Base-by-base conservation (phyloP, 2,329 filamentous ascomycete species). In the Venturia asperata region DNA sequence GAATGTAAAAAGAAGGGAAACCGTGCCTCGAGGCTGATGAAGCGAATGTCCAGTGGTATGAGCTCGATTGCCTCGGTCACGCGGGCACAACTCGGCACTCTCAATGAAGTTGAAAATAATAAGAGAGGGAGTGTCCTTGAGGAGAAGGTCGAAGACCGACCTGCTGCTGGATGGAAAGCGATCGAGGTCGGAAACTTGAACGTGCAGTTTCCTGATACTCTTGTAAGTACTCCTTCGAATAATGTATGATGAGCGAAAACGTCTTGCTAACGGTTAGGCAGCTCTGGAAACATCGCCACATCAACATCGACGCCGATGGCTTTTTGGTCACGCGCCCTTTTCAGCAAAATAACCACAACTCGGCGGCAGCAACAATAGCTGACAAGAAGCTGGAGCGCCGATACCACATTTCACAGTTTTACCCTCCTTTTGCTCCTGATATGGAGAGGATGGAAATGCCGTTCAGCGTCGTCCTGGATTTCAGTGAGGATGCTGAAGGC, bases 181-280 rank as follows among this genome's bases (percentile, higher is more conserved):
- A 81, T 90, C 3, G 87, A 88, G 67, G 83, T 96, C 75, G 91
- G 92, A 61, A 91, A 97, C 72, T 88, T 99, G 68, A 97, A 99
- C 71, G 90, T 97, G 13, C 94, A 99, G 74, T 97, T 99, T 74
- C 94, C 94, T 0, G 93, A 97, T 73, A 96, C 91, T 64, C 82
- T 99, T 60, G 80, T 81, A 74, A 72, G 79, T 72, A 61, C n/a
- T 37, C 11, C 43, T 10, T 67, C n/a, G 24, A 37, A 19, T 10
- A 15, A 34, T 21, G 27, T 39, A 1, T 55, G 45, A 1, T 55
- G 45, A 5, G 34, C 10, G n/a, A 17, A 17, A n/a, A 49, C 9
- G 62, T 19, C 21, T 39, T 49, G 34, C 34, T 66, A 34, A 65
- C 21, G 2, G 13, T 17, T 10, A 5, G 27, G 41, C 64, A 82